Conservation (phyloP, 176 grass and related monocot genomes). For the Poa pratensis region DNA sequence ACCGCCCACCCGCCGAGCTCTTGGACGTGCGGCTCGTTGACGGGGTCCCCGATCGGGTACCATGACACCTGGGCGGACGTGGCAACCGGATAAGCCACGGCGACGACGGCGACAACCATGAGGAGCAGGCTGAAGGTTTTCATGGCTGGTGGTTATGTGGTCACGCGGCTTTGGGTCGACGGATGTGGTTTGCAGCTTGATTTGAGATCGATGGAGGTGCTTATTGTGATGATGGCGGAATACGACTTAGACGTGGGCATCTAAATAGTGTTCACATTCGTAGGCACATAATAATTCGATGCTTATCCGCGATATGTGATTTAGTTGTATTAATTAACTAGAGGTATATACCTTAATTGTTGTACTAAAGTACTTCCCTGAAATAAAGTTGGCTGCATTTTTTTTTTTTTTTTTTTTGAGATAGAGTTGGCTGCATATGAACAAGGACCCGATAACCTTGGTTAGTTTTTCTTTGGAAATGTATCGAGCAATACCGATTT, state of each 20-base stretch:
- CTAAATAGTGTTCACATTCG: background rate
- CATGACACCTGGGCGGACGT: background rate
- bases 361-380: background rate
- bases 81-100: background rate
- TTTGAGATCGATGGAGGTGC: background rate
- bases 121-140: background rate
- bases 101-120: background rate
- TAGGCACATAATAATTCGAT: background rate
- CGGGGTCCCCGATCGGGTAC: conserved; percentile 36
- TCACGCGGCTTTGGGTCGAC: background rate
- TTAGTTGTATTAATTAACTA: background rate
- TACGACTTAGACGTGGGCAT: background rate
- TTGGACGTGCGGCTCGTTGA: conserved; percentile 21
- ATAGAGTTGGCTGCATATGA: too few relatives aligned
- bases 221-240: background rate
- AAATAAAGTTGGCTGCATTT: too few relatives aligned
- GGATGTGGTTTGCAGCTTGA: background rate
- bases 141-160: background rate
- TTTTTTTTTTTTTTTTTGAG: too few relatives aligned
- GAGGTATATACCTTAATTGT: background rate
- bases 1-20: conserved; percentile 58
- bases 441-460: background rate
- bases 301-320: background rate
- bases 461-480: background rate
- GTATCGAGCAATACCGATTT: too few relatives aligned